These are phyloP conservation scores for Tolypocladium ovalisporum DNA, from an alignment of 2,329 filamentous ascomycete genomes.

Conservation along the genomic window DNA sequence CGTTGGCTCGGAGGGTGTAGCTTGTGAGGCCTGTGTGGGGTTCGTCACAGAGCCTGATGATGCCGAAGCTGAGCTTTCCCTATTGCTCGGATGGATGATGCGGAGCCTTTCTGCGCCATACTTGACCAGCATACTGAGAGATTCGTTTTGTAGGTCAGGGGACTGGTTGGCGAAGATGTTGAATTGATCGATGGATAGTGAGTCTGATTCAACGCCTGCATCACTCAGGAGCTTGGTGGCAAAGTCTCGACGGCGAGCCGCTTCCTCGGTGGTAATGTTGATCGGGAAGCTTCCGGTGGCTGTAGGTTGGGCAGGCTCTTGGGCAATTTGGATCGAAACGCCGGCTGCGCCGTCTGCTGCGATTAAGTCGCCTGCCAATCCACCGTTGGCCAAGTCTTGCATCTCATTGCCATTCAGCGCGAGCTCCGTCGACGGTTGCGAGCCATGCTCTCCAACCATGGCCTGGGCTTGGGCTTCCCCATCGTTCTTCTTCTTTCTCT, in stretches of 20 bases:
- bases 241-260: slow-evolving; percentile 35
- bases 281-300: slow-evolving; percentile 14
- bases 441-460: background rate
- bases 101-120: slow-evolving; percentile 47
- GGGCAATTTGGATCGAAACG: background rate
- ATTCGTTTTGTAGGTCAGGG: slow-evolving; percentile 41
- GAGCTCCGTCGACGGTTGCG: background rate
- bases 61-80: slow-evolving; percentile 16
- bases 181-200: slow-evolving; percentile 44
- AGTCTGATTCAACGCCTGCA: slow-evolving; percentile 38
- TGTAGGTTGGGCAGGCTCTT: slow-evolving; percentile 4
- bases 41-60: slow-evolving; percentile 13
- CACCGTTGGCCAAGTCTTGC: slow-evolving; percentile 1
- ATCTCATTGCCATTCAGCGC: slow-evolving; percentile 2
- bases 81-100: slow-evolving; percentile 42
- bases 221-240: slow-evolving; percentile 36
- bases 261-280: slow-evolving; percentile 32
- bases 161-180: slow-evolving; percentile 50
- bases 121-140: slow-evolving; percentile 42
- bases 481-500: slow-evolving; percentile 16
- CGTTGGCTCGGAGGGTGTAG: slow-evolving; percentile 13
- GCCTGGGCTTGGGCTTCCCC: slow-evolving; percentile 7
- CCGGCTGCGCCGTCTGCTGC: background rate
- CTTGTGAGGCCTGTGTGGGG: slow-evolving; percentile 8
- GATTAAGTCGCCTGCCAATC: background rate